Percentiles rank a stretch among this genome's conserved stretches.
Evolutionary conservation across 2,329 filamentous ascomycete genomes (phyloP).

Genomic region (Clonostachys byssicola): DNA sequence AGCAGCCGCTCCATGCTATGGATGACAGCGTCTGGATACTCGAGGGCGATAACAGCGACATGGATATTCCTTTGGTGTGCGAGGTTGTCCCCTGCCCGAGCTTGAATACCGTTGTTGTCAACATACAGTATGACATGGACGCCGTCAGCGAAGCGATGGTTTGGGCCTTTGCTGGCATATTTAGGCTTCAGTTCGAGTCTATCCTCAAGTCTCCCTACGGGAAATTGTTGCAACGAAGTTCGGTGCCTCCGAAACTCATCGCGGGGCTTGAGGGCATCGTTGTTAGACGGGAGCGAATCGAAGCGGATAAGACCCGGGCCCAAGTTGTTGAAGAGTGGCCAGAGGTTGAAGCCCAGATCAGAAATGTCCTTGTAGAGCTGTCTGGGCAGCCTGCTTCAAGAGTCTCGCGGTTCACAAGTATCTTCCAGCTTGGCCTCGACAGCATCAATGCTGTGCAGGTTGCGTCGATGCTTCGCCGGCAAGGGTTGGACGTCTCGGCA

Average conservation of each 20-base stretch:
- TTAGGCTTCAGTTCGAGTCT: slow-evolving; percentile 18
- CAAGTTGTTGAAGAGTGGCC: slow-evolving; percentile 35
- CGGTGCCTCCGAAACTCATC: slow-evolving; percentile 12
- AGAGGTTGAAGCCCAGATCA: slow-evolving; percentile 44
- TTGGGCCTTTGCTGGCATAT: slow-evolving; percentile 18
- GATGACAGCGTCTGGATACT: slow-evolving; percentile 52
- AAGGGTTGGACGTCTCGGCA: slow-evolving; percentile 56
- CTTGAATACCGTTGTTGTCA: slow-evolving; percentile 49
- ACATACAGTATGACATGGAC: slow-evolving; percentile 58
- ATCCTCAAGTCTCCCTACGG: slow-evolving; percentile 20
- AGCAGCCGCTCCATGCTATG: slow-evolving; percentile 57
- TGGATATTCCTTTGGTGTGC: slow-evolving; percentile 75
- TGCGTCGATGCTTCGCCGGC: slow-evolving; percentile 59
- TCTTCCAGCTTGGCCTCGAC: slow-evolving; percentile 86
- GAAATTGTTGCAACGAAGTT: slow-evolving; percentile 6
- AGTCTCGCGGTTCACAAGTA: slow-evolving; percentile 61
- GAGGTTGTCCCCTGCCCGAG: slow-evolving; percentile 60
- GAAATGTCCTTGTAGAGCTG: slow-evolving; percentile 53
- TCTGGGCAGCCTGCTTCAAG: slow-evolving; percentile 42
- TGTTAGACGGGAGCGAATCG: slow-evolving; percentile 10
- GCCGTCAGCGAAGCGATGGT: slow-evolving; percentile 19
- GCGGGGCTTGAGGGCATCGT: slow-evolving; percentile 11
- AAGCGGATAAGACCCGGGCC: slow-evolving; percentile 1
- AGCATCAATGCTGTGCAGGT: slow-evolving; percentile 85
- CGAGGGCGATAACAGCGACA: slow-evolving; percentile 52